A percentile compares a stretch with the other conserved stretches of the same genome.
Evolutionary conservation across 257 asterid species (phyloP).

Genomic region (Schizonepeta tenuifolia): DNA sequence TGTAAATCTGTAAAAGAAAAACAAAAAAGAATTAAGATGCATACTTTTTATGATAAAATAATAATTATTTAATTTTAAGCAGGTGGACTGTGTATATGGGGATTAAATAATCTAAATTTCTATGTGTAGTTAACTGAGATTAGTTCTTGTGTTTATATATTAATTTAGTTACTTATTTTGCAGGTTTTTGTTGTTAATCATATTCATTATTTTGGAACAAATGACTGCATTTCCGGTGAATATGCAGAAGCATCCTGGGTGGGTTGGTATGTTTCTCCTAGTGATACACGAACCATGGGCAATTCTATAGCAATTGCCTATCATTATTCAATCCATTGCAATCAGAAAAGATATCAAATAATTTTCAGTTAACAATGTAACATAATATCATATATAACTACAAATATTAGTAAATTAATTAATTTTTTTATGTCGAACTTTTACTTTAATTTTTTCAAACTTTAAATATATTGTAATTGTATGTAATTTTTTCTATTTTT

Average conservation of each 20-base stretch:
- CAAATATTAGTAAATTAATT: too few species aligned
- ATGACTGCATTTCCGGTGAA: constrained; percentile 99
- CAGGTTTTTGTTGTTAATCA: constrained; percentile 99
- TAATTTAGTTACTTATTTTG: constrained; percentile 27
- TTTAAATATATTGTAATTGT: too few species aligned
- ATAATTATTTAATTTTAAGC: too few species aligned
- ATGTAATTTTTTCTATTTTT: too few species aligned
- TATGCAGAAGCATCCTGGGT: constrained; percentile 99
- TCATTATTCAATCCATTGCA: not conserved
- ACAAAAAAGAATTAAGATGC: too few species aligned
- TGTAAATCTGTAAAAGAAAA: too few species aligned
- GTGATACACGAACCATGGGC: constrained; percentile 3
- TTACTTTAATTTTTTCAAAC: too few species aligned
- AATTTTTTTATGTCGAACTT: too few species aligned
- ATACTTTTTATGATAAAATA: too few species aligned
- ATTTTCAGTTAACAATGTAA: too few species aligned
- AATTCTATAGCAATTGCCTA: not conserved
- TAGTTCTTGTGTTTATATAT: constrained; percentile 17
- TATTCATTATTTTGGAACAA: constrained; percentile 93
- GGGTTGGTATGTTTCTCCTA: constrained; percentile 85
- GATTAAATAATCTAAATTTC: not conserved
- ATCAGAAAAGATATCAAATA: too few species aligned
- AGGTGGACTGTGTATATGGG: constrained; percentile 52
- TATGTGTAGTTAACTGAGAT: constrained; percentile 14
- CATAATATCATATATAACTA: too few species aligned